Evolutionary conservation across 805 yeast species (phyloP).

Genomic region (Sungouiozyma intestinalis): DNA sequence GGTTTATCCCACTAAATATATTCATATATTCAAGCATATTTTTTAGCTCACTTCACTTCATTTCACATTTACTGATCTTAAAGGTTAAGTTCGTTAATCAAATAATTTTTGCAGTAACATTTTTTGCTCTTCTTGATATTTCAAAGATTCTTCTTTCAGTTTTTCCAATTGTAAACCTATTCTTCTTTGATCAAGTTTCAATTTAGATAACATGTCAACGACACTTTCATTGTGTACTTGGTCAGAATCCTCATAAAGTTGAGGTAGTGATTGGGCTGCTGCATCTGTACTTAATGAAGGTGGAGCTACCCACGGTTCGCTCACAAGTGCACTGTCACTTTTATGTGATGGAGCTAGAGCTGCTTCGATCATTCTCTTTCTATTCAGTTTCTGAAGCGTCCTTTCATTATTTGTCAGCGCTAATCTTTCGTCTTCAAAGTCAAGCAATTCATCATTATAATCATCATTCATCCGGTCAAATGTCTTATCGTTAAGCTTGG

Average conservation of each 20-base stretch:
- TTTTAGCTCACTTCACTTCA: too few relatives aligned
- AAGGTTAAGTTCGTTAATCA: too few relatives aligned
- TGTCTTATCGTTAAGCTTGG: conserved; percentile 7
- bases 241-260: conserved; percentile 2
- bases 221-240: conserved; percentile 2
- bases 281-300: background rate
- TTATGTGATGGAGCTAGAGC: too few relatives aligned
- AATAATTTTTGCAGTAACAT: conserved; percentile 1
- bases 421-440: conserved; percentile 20
- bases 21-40: too few relatives aligned
- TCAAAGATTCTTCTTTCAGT: conserved; percentile 4
- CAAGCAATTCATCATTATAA: conserved; percentile 8
- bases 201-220: conserved; percentile 2
- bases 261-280: conserved; percentile 5
- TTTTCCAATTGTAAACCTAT: conserved; percentile 6
- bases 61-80: too few relatives aligned
- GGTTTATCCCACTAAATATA: too few relatives aligned
- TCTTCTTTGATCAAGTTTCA: conserved; percentile 5
- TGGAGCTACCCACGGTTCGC: background rate
- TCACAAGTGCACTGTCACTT: background rate
- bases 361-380: conserved; percentile 12
- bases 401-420: conserved; percentile 16
- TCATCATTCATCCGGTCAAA: conserved; percentile 5
- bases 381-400: conserved; percentile 4
- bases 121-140: conserved; percentile 2